These are phyloP conservation scores for Babesia ovis DNA, from an alignment of 169 alveolate species.

Conservation along the genomic window DNA sequence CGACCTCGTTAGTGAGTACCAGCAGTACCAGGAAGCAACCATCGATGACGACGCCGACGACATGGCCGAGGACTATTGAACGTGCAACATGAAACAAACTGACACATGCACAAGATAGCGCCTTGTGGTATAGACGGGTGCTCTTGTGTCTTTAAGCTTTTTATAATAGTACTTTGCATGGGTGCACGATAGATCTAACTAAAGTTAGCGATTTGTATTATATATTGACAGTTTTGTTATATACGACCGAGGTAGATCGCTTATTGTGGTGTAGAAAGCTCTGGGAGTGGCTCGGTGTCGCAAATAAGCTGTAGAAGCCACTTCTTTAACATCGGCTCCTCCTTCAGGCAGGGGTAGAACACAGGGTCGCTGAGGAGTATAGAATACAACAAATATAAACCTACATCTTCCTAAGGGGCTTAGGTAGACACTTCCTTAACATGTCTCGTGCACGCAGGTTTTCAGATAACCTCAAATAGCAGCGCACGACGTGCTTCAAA, in stretches of 20 bases:
- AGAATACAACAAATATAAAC: not conserved
- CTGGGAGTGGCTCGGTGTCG: conserved; percentile 67
- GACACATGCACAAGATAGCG: conserved; percentile 21
- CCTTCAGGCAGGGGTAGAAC: conserved; percentile 77
- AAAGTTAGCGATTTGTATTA: no score
- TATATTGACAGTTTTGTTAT: not conserved
- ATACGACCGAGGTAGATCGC: not conserved
- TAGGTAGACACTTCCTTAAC: conserved; percentile 82
- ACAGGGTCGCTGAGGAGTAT: conserved; percentile 67
- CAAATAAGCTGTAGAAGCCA: conserved; percentile 77
- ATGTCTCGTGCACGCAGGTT: conserved; percentile 91
- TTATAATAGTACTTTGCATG: no score
- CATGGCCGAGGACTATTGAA: conserved; percentile 70
- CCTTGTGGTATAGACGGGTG: conserved; percentile 46
- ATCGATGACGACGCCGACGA: conserved; percentile 92
- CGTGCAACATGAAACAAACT: not conserved
- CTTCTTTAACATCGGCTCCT: conserved; percentile 79
- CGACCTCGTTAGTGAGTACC: conserved; percentile 96
- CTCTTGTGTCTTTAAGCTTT: conserved; percentile 13
- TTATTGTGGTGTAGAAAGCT: conserved; percentile 3
- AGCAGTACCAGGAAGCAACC: conserved; percentile 97
- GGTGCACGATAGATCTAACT: no score
- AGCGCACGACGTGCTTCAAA: conserved; percentile 93
- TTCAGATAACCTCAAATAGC: conserved; percentile 96
- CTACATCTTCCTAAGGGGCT: conserved; percentile 70